Percentiles rank a stretch among this genome's conserved stretches.
Evolutionary conservation across 129 eudicot genomes (phyloP).

Genomic region (Flaveria ramosissima): DNA sequence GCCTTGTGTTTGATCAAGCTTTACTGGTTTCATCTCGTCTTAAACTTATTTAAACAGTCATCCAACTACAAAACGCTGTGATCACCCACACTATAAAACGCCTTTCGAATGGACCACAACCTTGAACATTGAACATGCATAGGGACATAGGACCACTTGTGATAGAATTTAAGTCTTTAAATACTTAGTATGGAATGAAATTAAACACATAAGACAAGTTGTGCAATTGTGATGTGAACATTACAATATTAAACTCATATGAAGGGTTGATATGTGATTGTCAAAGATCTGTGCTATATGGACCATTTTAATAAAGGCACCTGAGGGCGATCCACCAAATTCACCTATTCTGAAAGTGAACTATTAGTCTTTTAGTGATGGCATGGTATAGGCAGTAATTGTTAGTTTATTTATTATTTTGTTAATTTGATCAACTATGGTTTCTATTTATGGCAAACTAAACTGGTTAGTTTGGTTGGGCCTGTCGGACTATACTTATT

Average conservation of each 20-base stretch:
- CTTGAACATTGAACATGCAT: not conserved
- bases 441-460: too few species aligned
- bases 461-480: too few species aligned
- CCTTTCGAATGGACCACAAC: not conserved
- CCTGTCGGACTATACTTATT: too few species aligned
- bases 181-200: slow-evolving; percentile 11
- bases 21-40: not conserved
- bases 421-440: too few species aligned
- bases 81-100: not conserved
- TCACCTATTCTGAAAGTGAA: too few species aligned
- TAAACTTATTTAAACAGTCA: not conserved
- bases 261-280: slow-evolving; percentile 4
- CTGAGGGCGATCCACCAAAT: slow-evolving; percentile 17
- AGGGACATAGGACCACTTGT: slow-evolving; percentile 17
- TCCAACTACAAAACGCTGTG: not conserved
- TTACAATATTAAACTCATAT: slow-evolving; percentile 10
- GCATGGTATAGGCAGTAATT: too few species aligned
- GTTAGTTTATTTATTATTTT: too few species aligned
- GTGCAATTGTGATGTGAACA: slow-evolving; percentile 21
- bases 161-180: not conserved
- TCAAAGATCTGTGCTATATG: slow-evolving; percentile 14
- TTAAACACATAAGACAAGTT: slow-evolving; percentile 16
- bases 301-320: slow-evolving; percentile 26
- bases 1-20: not conserved
- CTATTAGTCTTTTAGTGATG: too few species aligned